Evolutionary conservation across 257 asterid genomes (phyloP).

Genomic region (Solanum etuberosum): DNA sequence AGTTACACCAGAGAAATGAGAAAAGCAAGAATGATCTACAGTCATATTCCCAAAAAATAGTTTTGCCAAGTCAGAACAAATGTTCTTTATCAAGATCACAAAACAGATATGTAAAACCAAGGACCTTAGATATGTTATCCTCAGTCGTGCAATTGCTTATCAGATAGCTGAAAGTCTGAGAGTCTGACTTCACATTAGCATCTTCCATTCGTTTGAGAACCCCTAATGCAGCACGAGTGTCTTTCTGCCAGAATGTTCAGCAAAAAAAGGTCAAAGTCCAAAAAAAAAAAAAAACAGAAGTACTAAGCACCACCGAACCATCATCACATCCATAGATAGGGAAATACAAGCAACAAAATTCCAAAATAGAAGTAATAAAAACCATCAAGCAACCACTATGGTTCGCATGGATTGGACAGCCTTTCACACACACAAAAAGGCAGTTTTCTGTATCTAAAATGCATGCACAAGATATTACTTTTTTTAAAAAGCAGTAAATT

Average conservation of each 20-base stretch:
- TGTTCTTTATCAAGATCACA: neutral
- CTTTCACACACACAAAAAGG: neutral
- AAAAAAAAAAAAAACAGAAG: constrained; percentile 2
- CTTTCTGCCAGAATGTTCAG: constrained; percentile 52
- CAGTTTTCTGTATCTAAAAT: neutral
- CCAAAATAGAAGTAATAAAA: neutral
- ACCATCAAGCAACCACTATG: neutral
- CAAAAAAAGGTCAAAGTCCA: constrained; percentile 3
- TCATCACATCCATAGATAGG: neutral
- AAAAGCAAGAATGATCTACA: neutral
- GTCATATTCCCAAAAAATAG: neutral
- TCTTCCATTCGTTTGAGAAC: constrained; percentile 81
- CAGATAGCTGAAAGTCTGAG: constrained; percentile 72
- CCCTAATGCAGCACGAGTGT: constrained; percentile 30
- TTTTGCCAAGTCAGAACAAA: neutral
- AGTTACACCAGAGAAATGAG: neutral
- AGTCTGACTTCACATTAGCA: constrained; percentile 66
- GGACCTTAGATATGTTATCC: constrained; percentile 66
- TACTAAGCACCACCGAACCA: neutral
- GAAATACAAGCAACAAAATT: constrained; percentile 7
- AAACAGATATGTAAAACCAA: neutral
- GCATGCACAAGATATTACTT: neutral
- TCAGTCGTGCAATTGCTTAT: constrained; percentile 44
- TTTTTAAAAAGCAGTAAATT: neutral
- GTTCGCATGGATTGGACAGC: neutral